Base-by-base conservation (phyloP, 768 basidiomycete genomes). In the Amyloporia xantha region DNA sequence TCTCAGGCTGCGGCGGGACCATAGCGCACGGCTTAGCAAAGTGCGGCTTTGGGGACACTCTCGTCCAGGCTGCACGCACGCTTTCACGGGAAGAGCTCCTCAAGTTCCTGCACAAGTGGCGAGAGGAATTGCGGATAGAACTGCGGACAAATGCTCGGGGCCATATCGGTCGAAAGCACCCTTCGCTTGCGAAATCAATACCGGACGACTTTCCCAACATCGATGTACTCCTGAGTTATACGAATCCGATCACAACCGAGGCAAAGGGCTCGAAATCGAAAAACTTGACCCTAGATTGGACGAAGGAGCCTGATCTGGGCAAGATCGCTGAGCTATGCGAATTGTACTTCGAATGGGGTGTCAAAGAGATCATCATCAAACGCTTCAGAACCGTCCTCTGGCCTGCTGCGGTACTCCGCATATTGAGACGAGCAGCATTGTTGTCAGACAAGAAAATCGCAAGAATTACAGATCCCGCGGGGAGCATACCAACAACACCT, bases 321-420 rank as follows among this genome's bases (percentile, higher is more conserved):
- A 79, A 77, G 47, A 76, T 94, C 13, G 91, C 93, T 0, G 77
- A 70, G 9, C 72, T 83, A 2, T 94, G 91, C 68, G 93, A 96
- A 64, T 73, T 82, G 41, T 86, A 83, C 62, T 95, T 95, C 53
- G 92, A 94, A 61, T 96, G 92, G 92, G 92, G 92, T 0, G 82
- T 89, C 43, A 82, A 75, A 57, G 85, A 90, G 41, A 72, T 81
- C 2, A 89, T 95, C 48, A 75, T 88, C 55, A 89, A 89, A 54
- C 82, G 90, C 10, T 92, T 94, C 60, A 74, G 87, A 59, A 87
- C 81, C 0, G 77, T 91, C 3, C 74, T 93, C 15, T 96, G 91
- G 86, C 81, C 80, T 13, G 79, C 82, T 0, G 77, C 81, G 10
- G 74, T 88, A 6, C 69, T 88, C 44, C 76, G 88, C 30, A 79